Base-by-base conservation (phyloP, 164 flowering plant species). In the Pachysandra terminalis region DNA sequence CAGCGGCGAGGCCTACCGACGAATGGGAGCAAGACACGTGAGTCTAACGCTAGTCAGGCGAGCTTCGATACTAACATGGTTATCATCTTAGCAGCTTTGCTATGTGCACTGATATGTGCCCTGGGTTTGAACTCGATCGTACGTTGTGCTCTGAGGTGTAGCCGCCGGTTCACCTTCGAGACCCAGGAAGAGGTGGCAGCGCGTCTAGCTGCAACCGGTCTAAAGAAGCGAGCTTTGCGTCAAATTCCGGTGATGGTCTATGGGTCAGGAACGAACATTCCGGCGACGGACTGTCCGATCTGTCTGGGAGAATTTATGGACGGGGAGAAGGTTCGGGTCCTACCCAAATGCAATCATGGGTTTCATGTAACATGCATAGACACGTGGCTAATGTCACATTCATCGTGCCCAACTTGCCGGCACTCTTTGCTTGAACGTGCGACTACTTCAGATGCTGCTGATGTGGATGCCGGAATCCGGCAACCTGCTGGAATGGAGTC, bases 61-160 rank as follows among this genome's bases (percentile, higher is more conserved):
- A 84, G 71, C 59, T 87, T 90, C 75, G 96, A 87, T 78, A 81
- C 89, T 19, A 87, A 87, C 82, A 88, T 90, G 96, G 91, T 90
- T 66, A 84, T 90, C 56, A 83, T 86, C 60, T 63, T 90, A 21
- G 93, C 87, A 0, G 93, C 91, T 1, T 58, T 90, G 60, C 66
- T 90, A 3, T 90, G 85, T 49, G 87, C 93, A n/a, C 74, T 90
- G 24, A 79, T 88, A 15, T 75, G 84, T 48, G 96, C 88, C 0
- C 85, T 90, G 3, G 96, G 93, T 26, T 68, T 90, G 56, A 90
- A 88, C 72, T 84, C 90, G 0, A 84, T 87, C 0, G 74, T 85
- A 0, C 82, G 91, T 3, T 86, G 90, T 70, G 84, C 84, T 0
- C 22, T 85, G 53, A 67, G 90, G 0, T 85, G 87, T 27, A 77